Evolutionary conservation across 768 basidiomycete species (phyloP), one percentile per base, ranked within the genome.

Genomic region (Ramaria sp.): DNA sequence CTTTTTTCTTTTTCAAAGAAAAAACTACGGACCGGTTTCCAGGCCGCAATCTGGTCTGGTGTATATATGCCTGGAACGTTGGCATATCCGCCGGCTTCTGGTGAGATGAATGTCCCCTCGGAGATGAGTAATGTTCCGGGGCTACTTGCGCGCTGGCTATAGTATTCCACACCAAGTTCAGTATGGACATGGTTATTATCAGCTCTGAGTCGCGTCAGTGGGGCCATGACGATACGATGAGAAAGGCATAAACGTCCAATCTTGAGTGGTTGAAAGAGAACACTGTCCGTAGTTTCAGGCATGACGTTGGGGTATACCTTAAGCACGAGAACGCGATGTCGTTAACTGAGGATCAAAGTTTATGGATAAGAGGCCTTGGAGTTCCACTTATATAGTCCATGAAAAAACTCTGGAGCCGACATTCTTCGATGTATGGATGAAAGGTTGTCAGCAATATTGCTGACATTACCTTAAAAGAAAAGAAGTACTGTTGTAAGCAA

Each of bases 61-160:
- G 63, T 78, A 71, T 76, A 86, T 52, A 86, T 78, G 0, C 85
- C 85, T 1, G 85, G 85, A 0, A 76, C 72, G 54, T 78, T 65
- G 1, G 55, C 50, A 57, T 60, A 63, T 1, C 65, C 65, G 10
- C 66, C 67, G 1, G 68, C 64, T 25, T 55, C 44, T 3, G 48
- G 49, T 1, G 61, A 58, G 53, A 66, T 63, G 55, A 64, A 66
- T 28, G 69, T 71, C 1, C 65, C 72, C 25, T 70, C 69, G n/a
- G 67, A 61, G 48, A 71, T 65, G 24, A 58, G 50, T 39, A 69
- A 59, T 1, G 65, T 65, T 10, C 66, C 66, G 0, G 57, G 56
- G 36, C 51, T 48, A 36, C 54, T 39, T 38, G 49, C 58, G 6
- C 59, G 57, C 41, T 60, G 59, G 13, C 44, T 36, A 38, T 60